These are phyloP conservation scores for Erodium moschatum DNA, from an alignment of 441 rosid species.

Conservation along the genomic window DNA sequence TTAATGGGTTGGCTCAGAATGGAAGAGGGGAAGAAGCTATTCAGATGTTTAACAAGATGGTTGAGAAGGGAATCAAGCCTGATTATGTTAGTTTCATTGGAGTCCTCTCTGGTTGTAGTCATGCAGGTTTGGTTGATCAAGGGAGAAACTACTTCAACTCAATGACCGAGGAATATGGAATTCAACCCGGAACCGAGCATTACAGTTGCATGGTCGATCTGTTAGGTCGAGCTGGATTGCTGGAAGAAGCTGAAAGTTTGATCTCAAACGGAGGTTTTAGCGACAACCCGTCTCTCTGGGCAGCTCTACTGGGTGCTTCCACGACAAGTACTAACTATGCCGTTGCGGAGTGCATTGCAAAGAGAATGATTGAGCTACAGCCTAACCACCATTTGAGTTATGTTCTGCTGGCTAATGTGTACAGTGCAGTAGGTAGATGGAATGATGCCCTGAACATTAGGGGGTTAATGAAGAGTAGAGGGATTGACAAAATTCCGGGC, in stretches of 20 bases:
- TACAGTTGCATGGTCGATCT: slow-evolving; percentile 81
- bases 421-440: slow-evolving; percentile 63
- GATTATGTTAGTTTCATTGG: slow-evolving; percentile 64
- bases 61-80: slow-evolving; percentile 41
- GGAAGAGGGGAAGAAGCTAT: slow-evolving; percentile 66
- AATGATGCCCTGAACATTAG: slow-evolving; percentile 54
- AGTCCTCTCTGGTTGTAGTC: slow-evolving; percentile 75
- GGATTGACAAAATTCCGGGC: slow-evolving; percentile 54
- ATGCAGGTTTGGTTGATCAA: slow-evolving; percentile 54
- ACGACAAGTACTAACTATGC: slow-evolving; percentile 35
- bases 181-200: slow-evolving; percentile 66
- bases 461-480: slow-evolving; percentile 53
- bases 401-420: slow-evolving; percentile 60
- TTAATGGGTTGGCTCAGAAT: slow-evolving; percentile 70
- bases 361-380: slow-evolving; percentile 53
- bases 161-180: slow-evolving; percentile 40
- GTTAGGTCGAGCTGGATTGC: slow-evolving; percentile 70
- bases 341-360: slow-evolving; percentile 60
- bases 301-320: slow-evolving; percentile 77
- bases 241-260: slow-evolving; percentile 69
- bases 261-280: slow-evolving; percentile 51
- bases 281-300: slow-evolving; percentile 67
- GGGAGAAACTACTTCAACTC: slow-evolving; percentile 43
- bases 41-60: slow-evolving; percentile 44
- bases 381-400: slow-evolving; percentile 71